Percentiles rank a stretch among this genome's conserved stretches.
Conservation (phyloP, 2,329 filamentous ascomycete species). For the Hymenoscyphus albidus region DNA sequence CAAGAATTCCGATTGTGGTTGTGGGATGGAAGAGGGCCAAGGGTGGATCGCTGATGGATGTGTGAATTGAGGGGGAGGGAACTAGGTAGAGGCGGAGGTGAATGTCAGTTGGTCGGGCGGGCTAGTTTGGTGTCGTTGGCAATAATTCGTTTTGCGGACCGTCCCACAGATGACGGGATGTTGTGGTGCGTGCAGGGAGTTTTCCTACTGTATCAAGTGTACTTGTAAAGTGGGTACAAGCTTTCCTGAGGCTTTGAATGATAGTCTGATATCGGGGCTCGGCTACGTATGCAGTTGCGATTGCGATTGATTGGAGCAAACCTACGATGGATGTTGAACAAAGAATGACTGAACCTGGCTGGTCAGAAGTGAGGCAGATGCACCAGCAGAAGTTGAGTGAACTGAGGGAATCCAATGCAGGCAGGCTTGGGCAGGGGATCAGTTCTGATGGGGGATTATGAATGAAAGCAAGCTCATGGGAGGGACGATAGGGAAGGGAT, state of each 20-base stretch:
- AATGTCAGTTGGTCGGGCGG: not conserved
- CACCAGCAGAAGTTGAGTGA: no score
- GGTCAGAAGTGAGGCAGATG: no score
- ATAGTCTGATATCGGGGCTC: no score
- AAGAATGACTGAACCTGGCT: no score
- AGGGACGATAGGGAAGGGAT: not conserved
- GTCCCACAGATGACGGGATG: not conserved
- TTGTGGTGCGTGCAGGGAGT: conserved; percentile 1
- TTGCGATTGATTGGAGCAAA: no score
- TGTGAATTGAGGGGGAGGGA: conserved; percentile 1
- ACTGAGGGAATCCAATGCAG: no score
- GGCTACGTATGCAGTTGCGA: no score
- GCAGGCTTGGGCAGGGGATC: not conserved
- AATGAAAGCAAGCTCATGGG: conserved; percentile 1
- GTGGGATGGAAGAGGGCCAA: not conserved
- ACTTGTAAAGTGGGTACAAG: conserved; percentile 9
- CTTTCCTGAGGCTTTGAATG: no score
- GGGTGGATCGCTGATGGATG: not conserved
- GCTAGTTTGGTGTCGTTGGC: conserved; percentile 1
- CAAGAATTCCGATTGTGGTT: not conserved
- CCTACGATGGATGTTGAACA: no score
- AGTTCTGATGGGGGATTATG: not conserved
- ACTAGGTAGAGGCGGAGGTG: not conserved
- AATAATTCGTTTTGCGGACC: not conserved
- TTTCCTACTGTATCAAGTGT: conserved; percentile 3